Conservation (phyloP, 2,329 filamentous ascomycete genomes). For the Trichoderma sp. region DNA sequence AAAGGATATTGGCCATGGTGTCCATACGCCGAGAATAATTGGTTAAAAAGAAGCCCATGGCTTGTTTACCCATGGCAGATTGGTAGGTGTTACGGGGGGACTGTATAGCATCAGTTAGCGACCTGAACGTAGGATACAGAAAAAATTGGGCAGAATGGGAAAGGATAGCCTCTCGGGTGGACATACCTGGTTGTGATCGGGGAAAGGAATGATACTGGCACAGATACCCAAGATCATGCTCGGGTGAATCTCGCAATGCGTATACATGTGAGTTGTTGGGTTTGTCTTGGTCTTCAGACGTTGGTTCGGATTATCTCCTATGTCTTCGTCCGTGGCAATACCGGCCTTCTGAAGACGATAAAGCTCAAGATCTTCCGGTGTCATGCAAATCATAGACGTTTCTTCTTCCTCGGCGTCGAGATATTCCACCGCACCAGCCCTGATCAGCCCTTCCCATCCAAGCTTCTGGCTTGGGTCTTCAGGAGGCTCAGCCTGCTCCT, state of each 20-base stretch:
- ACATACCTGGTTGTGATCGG: conserved; percentile 89
- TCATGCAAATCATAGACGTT: conserved; percentile 99
- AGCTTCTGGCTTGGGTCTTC: conserved; percentile 66
- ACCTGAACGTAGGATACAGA: neutral
- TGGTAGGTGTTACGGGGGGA: conserved; percentile 99
- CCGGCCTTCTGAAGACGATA: conserved; percentile 72
- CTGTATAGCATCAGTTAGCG: conserved; percentile 51
- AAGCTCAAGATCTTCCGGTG: conserved; percentile 87
- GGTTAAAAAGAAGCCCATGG: conserved; percentile 98
- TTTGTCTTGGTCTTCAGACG: conserved; percentile 89
- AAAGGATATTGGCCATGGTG: conserved; percentile 98
- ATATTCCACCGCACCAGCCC: conserved; percentile 88
- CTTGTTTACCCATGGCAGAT: conserved; percentile 99
- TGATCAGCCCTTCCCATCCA: conserved; percentile 86
- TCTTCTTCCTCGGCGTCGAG: conserved; percentile 98
- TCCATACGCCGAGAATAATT: conserved; percentile 98
- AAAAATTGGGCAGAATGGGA: neutral
- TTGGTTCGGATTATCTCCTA: conserved; percentile 71
- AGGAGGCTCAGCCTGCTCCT: conserved; percentile 70
- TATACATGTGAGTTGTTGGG: conserved; percentile 87
- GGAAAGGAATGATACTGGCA: conserved; percentile 99
- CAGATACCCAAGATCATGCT: conserved; percentile 99
- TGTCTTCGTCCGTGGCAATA: conserved; percentile 64
- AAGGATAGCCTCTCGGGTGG: neutral
- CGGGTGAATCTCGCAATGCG: conserved; percentile 98